phyloP scores from a whole-genome alignment of 306 rosid genomes.

The Medicago arabica region DNA sequence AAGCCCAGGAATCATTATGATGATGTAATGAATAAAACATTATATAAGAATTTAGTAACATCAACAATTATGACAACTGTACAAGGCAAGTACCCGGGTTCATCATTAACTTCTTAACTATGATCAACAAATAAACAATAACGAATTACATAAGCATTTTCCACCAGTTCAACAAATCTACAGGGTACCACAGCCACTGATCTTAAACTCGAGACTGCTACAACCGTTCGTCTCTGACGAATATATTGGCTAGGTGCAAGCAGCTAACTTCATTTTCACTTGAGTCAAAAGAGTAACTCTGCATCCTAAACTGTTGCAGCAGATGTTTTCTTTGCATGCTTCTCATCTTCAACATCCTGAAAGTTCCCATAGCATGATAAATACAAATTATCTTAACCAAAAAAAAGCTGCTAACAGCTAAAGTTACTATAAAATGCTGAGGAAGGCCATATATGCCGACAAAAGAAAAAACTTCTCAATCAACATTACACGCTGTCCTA shows the following conservation, averaged over 20 bases:
- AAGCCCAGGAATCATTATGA: no score
- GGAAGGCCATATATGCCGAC: conserved; percentile 6
- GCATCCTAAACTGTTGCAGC: conserved; percentile 42
- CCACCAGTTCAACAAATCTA: conserved; percentile 44
- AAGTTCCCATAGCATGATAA: conserved; percentile 34
- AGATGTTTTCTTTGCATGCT: conserved; percentile 52
- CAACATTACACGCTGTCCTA: not conserved
- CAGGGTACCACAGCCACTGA: conserved; percentile 37
- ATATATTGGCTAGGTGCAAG: conserved; percentile 31
- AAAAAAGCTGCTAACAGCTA: not conserved
- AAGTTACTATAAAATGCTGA: conserved; percentile 11
- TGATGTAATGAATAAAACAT: conserved; percentile 22
- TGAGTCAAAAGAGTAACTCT: conserved; percentile 31
- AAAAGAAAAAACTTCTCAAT: not conserved
- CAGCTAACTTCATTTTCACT: conserved; percentile 43
- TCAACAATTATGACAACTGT: conserved; percentile 55
- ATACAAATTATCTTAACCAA: conserved; percentile 19
- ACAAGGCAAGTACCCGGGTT: conserved; percentile 46
- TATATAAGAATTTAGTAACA: conserved; percentile 40
- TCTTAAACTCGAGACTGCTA: conserved; percentile 35
- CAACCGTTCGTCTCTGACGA: conserved; percentile 27
- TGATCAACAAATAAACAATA: conserved; percentile 47
- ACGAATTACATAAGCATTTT: conserved; percentile 35
- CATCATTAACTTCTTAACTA: conserved; percentile 25
- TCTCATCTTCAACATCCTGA: conserved; percentile 96